Evolutionary conservation across 352 stramenopile species (phyloP), one percentile per base, ranked within the genome.

Genomic region (Phytopythium vexans): DNA sequence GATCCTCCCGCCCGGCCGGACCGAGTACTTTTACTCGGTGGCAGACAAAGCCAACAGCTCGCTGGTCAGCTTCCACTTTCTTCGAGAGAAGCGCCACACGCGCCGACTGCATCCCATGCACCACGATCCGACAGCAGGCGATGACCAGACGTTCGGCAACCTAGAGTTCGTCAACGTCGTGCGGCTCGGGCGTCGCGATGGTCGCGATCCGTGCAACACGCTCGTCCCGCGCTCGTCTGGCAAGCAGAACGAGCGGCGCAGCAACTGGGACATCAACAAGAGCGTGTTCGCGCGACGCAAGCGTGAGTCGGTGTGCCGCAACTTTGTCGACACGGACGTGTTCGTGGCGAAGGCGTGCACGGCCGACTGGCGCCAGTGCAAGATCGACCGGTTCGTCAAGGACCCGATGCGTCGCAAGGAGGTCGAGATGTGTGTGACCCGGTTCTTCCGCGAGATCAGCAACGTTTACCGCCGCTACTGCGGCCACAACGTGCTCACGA

Each of bases 231-330:
- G 82, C 9, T 82, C 71, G 15, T 72, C 64, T 0, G 73, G 66
- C 15, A 77, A 72, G 38, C 70, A 53, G 33, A 81, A 49, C 39
- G 68, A 73, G 21, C 57, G 57, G 54, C 63, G 50, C 38, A 60
- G 45, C 11, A 76, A 75, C 44, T 92, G 82, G 82, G 82, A 92
- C 52, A 92, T 92, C 53, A 88, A 92, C 70, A 83, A 85, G 51
- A 88, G 74, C 27, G 81, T 92, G 3, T 92, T 92, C 48, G 70
- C 76, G 6, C 60, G 72, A 21, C 72, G 81, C 8, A 74, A 74
- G 3, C 75, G 78, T 39, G 78, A 89, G 64, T 75, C 66, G 0
- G 66, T 82, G 43, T 79, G 75, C 52, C 75, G 63, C 16, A 89
- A 59, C 50, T 88, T 77, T 39, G 59, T 87, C 8, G 80, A 91